Conservation (phyloP, 192 early-diverging fungal genomes). For the Haplosporangium gracile region DNA sequence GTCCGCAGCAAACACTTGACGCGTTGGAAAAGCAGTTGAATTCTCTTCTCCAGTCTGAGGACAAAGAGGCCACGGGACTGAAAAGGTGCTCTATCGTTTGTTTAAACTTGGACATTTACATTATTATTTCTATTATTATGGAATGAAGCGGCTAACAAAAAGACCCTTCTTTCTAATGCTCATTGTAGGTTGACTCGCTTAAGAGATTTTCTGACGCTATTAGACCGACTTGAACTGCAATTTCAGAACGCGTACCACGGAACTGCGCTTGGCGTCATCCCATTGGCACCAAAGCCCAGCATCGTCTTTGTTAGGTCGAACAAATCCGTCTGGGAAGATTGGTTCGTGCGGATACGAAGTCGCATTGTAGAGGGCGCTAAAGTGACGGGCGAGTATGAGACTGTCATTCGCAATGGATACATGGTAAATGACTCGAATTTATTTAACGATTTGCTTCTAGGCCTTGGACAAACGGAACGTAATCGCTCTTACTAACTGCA, state of each 20-base stretch:
- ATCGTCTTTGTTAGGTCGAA: slow-evolving; percentile 82
- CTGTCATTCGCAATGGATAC: slow-evolving; percentile 56
- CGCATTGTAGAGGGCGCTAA: slow-evolving; percentile 65
- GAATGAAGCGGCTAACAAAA: neutral
- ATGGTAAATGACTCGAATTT: slow-evolving; percentile 28
- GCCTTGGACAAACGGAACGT: neutral
- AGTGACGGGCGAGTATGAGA: slow-evolving; percentile 57
- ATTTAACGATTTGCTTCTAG: neutral
- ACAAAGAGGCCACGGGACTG: neutral
- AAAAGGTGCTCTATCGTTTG: neutral
- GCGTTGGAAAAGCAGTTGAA: slow-evolving; percentile 63
- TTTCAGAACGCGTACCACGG: slow-evolving; percentile 75
- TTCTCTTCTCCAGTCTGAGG: slow-evolving; percentile 29
- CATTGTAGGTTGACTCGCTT: slow-evolving; percentile 40
- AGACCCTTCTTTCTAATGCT: neutral
- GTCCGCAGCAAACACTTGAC: slow-evolving; percentile 74
- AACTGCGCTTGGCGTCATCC: slow-evolving; percentile 63
- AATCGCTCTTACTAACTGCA: neutral
- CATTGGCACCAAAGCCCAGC: slow-evolving; percentile 72
- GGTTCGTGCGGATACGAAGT: slow-evolving; percentile 75
- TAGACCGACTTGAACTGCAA: slow-evolving; percentile 84
- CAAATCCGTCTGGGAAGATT: slow-evolving; percentile 80
- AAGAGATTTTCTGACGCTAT: slow-evolving; percentile 63
- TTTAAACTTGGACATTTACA: neutral
- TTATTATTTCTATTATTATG: too few species aligned